Conservation (phyloP, 2,329 filamentous ascomycete species). For the Magnaporthiopsis rhizophila region DNA sequence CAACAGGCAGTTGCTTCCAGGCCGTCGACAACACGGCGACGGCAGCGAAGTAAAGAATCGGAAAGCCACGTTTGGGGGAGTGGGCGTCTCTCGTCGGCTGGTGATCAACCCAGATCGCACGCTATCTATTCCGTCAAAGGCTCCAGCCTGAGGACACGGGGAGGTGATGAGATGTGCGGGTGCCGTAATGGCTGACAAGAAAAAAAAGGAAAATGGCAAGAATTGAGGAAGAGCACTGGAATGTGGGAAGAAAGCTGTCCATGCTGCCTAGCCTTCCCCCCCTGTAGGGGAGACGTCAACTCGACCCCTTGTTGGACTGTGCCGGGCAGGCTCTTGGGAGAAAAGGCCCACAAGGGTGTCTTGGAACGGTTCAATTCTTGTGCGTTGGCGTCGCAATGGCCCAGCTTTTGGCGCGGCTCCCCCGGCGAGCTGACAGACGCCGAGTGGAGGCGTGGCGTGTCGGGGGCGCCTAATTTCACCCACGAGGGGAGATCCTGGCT, state of each 20-base stretch:
- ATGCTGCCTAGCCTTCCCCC: background rate
- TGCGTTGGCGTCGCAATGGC: background rate
- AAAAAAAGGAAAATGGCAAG: background rate
- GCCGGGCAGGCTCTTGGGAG: background rate
- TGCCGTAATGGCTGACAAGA: background rate
- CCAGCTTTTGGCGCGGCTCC: background rate
- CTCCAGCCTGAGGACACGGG: background rate
- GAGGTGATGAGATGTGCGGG: background rate
- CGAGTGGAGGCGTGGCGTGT: background rate
- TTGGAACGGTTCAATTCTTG: background rate
- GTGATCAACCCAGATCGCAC: background rate
- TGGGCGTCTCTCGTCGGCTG: background rate
- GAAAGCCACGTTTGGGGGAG: background rate
- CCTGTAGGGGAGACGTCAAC: background rate
- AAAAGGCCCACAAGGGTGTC: background rate
- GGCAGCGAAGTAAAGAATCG: background rate
- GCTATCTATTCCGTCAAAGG: background rate
- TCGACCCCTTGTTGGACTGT: too few species aligned
- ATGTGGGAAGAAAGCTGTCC: background rate
- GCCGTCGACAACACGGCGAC: background rate
- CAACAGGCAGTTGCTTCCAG: background rate
- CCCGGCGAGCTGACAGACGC: background rate
- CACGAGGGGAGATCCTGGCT: background rate
- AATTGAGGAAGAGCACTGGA: background rate
- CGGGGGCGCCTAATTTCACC: background rate